Percentiles rank a stretch among this genome's conserved stretches.
Conservation (phyloP, 805 yeast genomes). For the Suhomyces tanzawaensis region DNA sequence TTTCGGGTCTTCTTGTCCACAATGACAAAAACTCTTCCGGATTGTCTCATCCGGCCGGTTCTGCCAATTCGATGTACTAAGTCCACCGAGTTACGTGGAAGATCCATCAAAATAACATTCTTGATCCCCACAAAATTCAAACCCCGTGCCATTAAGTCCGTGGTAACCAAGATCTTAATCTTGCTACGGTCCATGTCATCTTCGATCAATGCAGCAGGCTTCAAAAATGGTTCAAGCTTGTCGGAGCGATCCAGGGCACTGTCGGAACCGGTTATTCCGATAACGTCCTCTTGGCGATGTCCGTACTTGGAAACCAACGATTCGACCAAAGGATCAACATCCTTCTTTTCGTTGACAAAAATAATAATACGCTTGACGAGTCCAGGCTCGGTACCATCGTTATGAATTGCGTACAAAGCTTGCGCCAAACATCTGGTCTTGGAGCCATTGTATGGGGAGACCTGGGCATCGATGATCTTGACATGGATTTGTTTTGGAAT, state of each 20-base stretch:
- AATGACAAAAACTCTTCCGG: conserved; percentile 83
- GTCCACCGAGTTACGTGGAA: conserved; percentile 83
- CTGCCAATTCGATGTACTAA: conserved; percentile 90
- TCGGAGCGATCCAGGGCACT: conserved; percentile 55
- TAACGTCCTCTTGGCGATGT: conserved; percentile 44
- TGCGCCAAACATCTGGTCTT: conserved; percentile 85
- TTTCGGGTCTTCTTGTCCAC: conserved; percentile 66
- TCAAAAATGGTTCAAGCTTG: conserved; percentile 61
- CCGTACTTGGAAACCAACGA: conserved; percentile 44
- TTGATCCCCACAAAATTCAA: conserved; percentile 78
- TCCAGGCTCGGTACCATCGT: conserved; percentile 78
- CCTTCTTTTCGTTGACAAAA: conserved; percentile 75
- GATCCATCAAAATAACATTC: conserved; percentile 79
- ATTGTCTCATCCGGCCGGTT: conserved; percentile 87
- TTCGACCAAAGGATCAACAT: conserved; percentile 57
- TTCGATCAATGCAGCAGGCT: conserved; percentile 50
- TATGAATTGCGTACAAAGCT: conserved; percentile 77
- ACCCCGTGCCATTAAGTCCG: conserved; percentile 90
- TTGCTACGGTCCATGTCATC: conserved; percentile 25
- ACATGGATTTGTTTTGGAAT: conserved; percentile 76
- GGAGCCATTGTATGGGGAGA: conserved; percentile 80
- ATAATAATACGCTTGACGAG: conserved; percentile 76
- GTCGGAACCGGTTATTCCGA: conserved; percentile 67
- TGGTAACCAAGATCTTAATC: conserved; percentile 74
- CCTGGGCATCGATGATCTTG: conserved; percentile 70